Percentiles rank a stretch among this genome's conserved stretches.
Conservation (phyloP, 2,329 filamentous ascomycete genomes). For the Ceratocystis lukuohia region DNA sequence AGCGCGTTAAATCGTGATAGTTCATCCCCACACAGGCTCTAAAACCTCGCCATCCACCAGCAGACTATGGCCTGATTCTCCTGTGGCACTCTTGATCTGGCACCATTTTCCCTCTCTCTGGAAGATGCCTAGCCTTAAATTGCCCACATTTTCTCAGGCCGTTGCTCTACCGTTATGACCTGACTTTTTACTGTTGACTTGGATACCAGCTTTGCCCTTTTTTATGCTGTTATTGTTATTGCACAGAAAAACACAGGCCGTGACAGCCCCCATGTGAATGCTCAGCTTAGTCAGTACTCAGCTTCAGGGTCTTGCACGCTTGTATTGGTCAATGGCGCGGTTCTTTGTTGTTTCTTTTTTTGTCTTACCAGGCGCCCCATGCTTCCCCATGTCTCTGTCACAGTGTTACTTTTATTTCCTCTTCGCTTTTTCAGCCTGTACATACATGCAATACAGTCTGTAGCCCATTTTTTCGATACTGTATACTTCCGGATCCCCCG, state of each 20-base stretch:
- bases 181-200: background rate
- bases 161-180: background rate
- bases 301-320: constrained; percentile 3
- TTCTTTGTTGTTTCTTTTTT: background rate
- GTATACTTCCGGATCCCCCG: constrained; percentile 10
- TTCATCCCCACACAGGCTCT: background rate
- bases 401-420: background rate
- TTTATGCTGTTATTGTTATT: background rate
- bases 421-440: background rate
- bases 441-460: background rate
- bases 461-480: background rate
- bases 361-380: background rate
- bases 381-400: background rate
- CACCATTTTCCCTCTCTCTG: background rate
- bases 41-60: constrained; percentile 1
- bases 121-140: background rate
- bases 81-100: background rate
- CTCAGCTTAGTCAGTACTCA: background rate
- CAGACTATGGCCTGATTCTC: background rate
- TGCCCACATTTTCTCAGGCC: background rate
- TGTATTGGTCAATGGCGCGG: constrained; percentile 6
- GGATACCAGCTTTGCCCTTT: background rate
- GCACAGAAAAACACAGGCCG: background rate
- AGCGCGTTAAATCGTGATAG: background rate
- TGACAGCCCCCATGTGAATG: background rate